Evolutionary conservation across 495 filamentous ascomycete species (phyloP).

Genomic region (Letharia columbiana): DNA sequence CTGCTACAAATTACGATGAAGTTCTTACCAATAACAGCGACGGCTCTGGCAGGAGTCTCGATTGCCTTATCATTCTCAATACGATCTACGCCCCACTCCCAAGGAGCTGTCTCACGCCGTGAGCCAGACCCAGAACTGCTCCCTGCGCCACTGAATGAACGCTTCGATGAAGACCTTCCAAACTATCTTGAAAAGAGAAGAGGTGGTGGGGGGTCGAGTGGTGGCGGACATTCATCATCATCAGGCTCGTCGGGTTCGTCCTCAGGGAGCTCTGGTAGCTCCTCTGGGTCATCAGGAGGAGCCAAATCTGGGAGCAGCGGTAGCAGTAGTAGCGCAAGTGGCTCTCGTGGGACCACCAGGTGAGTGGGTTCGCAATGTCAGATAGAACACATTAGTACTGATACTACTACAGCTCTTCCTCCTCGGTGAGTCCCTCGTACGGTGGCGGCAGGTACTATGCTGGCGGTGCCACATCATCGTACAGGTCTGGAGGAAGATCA

Average conservation of each 20-base stretch:
- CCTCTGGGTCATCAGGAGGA: constrained; percentile 18
- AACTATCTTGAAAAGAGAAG: constrained; percentile 41
- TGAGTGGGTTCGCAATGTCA: constrained; percentile 2
- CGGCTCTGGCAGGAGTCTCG: constrained; percentile 12
- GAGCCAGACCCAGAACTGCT: constrained; percentile 22
- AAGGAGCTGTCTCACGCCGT: constrained; percentile 12
- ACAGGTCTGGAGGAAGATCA: constrained; percentile 50
- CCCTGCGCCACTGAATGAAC: constrained; percentile 11
- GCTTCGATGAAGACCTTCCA: constrained; percentile 17
- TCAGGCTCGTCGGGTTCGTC: constrained; percentile 26
- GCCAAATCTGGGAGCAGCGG: constrained; percentile 22
- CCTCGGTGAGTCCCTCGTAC: constrained; percentile 50
- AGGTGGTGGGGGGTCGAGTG: constrained; percentile 38
- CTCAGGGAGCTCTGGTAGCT: constrained; percentile 23
- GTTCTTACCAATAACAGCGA: background rate
- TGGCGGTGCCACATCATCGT: constrained; percentile 66
- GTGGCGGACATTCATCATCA: constrained; percentile 28
- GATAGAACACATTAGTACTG: background rate
- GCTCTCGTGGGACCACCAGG: constrained; percentile 22
- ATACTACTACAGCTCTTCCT: constrained; percentile 49
- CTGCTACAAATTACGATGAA: constrained; percentile 15
- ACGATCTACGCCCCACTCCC: constrained; percentile 3
- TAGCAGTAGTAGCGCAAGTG: constrained; percentile 16
- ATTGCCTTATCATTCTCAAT: constrained; percentile 20
- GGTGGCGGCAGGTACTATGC: constrained; percentile 67